A percentile compares a stretch with the other conserved stretches of the same genome.
Evolutionary conservation across 1,139 yeast species (phyloP).

Genomic region (Yamadazyma mexicana): DNA sequence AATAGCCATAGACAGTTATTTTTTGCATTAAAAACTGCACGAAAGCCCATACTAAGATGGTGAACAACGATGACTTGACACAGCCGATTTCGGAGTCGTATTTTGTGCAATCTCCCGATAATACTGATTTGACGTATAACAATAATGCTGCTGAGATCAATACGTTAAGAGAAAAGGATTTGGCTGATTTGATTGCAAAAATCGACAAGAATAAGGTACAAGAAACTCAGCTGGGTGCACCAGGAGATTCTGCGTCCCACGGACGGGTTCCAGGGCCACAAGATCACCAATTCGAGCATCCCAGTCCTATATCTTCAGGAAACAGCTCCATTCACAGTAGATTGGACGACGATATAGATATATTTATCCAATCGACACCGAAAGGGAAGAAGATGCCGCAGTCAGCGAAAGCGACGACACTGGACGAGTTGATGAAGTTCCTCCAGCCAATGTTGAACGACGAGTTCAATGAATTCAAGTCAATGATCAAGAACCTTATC

Average conservation of each 20-base stretch:
- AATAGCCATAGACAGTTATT: neutral
- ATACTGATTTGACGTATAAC: conserved; percentile 10
- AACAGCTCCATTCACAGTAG: neutral
- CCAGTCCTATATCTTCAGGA: neutral
- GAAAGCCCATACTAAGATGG: conserved; percentile 1
- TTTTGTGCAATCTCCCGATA: conserved; percentile 29
- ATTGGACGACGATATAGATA: conserved; percentile 9
- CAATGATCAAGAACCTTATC: conserved; percentile 8
- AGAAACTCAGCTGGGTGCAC: neutral
- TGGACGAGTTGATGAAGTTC: conserved; percentile 14
- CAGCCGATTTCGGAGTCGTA: conserved; percentile 31
- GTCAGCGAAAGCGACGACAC: conserved; percentile 8
- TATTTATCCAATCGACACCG: conserved; percentile 31
- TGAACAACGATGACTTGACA: conserved; percentile 19
- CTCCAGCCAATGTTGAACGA: conserved; percentile 18
- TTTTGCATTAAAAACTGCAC: neutral
- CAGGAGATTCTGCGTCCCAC: neutral
- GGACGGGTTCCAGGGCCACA: neutral
- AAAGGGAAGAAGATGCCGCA: conserved; percentile 25
- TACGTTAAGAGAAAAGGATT: conserved; percentile 14
- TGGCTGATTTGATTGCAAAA: conserved; percentile 8
- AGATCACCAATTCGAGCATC: neutral
- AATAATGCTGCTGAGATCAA: conserved; percentile 6
- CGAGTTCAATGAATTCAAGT: conserved; percentile 17
- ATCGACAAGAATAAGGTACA: conserved; percentile 7